Conservation (phyloP, 2,329 filamentous ascomycete genomes). For the Clonostachys solani region DNA sequence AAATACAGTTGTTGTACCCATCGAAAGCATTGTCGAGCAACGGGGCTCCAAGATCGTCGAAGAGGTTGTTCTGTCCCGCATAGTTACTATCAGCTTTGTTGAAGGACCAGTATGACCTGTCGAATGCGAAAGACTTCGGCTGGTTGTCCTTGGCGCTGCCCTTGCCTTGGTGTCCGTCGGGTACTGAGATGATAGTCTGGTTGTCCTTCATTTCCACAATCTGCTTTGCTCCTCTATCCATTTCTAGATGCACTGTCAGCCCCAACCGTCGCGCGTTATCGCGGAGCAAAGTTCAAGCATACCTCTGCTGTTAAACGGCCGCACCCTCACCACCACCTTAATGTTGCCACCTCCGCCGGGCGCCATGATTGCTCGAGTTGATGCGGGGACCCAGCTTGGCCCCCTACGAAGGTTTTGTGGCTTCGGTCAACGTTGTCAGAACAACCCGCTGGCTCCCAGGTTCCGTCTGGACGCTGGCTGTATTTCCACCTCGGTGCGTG, state of each 20-base stretch:
- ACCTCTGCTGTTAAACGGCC: conserved; percentile 96
- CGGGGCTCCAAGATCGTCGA: conserved; percentile 82
- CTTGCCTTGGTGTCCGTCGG: conserved; percentile 57
- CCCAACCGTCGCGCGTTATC: too few species aligned
- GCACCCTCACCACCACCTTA: conserved; percentile 96
- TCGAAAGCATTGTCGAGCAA: conserved; percentile 96
- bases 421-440: too few species aligned
- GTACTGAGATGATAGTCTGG: conserved; percentile 82
- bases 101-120: conserved; percentile 98
- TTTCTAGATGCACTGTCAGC: conserved; percentile 54
- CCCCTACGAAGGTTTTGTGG: conserved; percentile 13
- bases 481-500: too few species aligned
- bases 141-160: conserved; percentile 61
- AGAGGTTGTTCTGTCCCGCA: conserved; percentile 85
- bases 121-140: conserved; percentile 88
- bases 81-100: conserved; percentile 76
- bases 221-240: conserved; percentile 88
- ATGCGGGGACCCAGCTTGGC: conserved; percentile 27
- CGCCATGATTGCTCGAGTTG: conserved; percentile 25
- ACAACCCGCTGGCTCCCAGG: too few species aligned
- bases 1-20: conserved; percentile 99
- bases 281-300: conserved; percentile 17
- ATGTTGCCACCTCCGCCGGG: conserved; percentile 85
- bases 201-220: conserved; percentile 94
- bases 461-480: too few species aligned